Percentiles rank a stretch among this genome's conserved stretches.
These are phyloP conservation scores for Ganoderma meredithae DNA, from an alignment of 1,284 basidiomycete species.

Conservation along the genomic window DNA sequence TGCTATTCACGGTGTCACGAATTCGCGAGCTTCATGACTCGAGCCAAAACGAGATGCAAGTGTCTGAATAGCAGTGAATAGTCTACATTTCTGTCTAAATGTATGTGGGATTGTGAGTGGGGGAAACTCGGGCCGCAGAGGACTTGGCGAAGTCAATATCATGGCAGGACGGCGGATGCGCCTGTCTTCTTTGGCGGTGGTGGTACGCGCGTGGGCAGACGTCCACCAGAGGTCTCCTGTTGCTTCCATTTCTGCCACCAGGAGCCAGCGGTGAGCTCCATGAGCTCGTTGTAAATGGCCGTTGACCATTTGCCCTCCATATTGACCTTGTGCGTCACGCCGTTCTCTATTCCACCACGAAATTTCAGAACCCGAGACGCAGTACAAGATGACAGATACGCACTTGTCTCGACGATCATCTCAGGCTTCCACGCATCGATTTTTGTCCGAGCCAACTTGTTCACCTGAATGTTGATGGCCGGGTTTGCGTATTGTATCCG, in stretches of 20 bases:
- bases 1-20: slow-evolving; percentile 5
- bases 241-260: slow-evolving; percentile 66
- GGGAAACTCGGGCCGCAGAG: background rate
- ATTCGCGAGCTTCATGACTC: background rate
- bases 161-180: slow-evolving; percentile 59
- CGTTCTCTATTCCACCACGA: slow-evolving; percentile 52
- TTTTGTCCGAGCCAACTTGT: slow-evolving; percentile 56
- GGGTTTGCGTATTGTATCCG: slow-evolving; percentile 80
- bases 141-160: slow-evolving; percentile 12
- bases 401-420: slow-evolving; percentile 66
- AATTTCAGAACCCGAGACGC: background rate
- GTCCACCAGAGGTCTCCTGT: slow-evolving; percentile 52
- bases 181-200: slow-evolving; percentile 47
- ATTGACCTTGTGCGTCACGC: slow-evolving; percentile 55
- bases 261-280: slow-evolving; percentile 67
- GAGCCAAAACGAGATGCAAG: background rate
- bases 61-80: slow-evolving; percentile 25
- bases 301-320: slow-evolving; percentile 74
- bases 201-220: slow-evolving; percentile 53
- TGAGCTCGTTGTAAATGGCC: slow-evolving; percentile 68
- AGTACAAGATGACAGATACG: slow-evolving; percentile 38
- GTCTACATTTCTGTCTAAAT: slow-evolving; percentile 20
- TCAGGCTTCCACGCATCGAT: slow-evolving; percentile 66
- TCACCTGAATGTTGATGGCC: slow-evolving; percentile 60
- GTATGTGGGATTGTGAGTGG: slow-evolving; percentile 4